Percentiles rank a stretch among this genome's conserved stretches.
Evolutionary conservation across 345 rosid species (phyloP).

Genomic region (Combretum micranthum): DNA sequence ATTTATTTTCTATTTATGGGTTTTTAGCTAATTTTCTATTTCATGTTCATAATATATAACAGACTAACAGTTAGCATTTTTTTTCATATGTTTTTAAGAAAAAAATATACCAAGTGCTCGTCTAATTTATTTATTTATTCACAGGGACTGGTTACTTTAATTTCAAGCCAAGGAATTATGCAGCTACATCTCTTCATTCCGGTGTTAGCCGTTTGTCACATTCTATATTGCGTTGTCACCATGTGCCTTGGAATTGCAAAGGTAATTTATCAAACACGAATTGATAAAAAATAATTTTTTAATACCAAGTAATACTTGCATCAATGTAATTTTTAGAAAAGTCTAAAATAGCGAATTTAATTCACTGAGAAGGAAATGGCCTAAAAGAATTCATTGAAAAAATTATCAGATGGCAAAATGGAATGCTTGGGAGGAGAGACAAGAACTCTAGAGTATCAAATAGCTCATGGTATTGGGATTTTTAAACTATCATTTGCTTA

Average conservation of each 20-base stretch:
- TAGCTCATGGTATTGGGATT: conserved; percentile 12
- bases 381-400: too few relatives aligned
- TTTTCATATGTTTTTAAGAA: too few relatives aligned
- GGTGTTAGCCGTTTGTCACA: conserved; percentile 19
- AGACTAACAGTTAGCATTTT: too few relatives aligned
- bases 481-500: too few relatives aligned
- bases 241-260: conserved; percentile 22
- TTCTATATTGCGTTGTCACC: conserved; percentile 15
- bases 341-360: background rate
- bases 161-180: conserved; percentile 19
- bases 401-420: conserved; percentile 23
- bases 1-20: too few relatives aligned
- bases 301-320: too few relatives aligned
- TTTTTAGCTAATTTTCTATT: too few relatives aligned
- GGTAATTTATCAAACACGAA: conserved; percentile 6
- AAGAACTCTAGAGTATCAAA: conserved; percentile 13
- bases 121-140: too few relatives aligned
- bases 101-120: too few relatives aligned
- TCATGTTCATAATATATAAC: too few relatives aligned
- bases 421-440: conserved; percentile 29
- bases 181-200: conserved; percentile 21
- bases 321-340: background rate
- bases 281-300: background rate
- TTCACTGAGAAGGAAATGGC: too few relatives aligned
- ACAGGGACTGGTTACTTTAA: conserved; percentile 22